Base-by-base conservation (phyloP, 83 land plant genomes). In the Picea abies region DNA sequence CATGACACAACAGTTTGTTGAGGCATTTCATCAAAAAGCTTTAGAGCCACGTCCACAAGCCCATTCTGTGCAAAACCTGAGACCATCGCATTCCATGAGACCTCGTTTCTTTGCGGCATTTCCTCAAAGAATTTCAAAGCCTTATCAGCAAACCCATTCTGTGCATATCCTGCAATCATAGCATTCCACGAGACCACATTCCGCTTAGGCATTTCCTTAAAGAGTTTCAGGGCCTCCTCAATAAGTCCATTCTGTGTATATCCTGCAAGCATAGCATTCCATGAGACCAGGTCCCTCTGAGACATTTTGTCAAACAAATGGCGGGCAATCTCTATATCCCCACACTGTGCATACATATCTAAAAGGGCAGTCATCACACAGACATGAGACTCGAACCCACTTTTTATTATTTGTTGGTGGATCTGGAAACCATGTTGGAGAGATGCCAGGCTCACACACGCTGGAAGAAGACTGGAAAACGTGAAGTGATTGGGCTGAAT, bases 11-110 rank as follows among this genome's bases (percentile, higher is more conserved):
- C 9, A 65, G n/a, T 23, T n/a, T 5, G 5, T 65, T 65, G 5
- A 11, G 26, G 25, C 68, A 65, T 65, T 11, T 6, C n/a, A 6
- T 65, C 68, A 65, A 65, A 65, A 11, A 65, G 68, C 5, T 65
- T 6, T 8, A 23, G 9, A 6, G 68, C 68, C 26, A n/a, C 25
- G 6, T 65, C 20, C 0, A 65, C 6, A 20, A 65, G 9, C 16
- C 52, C 23, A 52, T 26, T 77, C 52, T 56, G 79, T 56, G 56
- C 60, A 25, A 41, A 77, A 23, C 79, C 79, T 25, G 60, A 15
- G 11, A 77, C 56, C 79, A 77, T 77, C 0, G 79, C 79, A 56
- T 77, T 77, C 58, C 79, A 77, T 10, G 79, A 20, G 15, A 77
- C 62, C 29, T 4, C 79, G 25, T 56, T 22, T 77, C 61, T 25